Evolutionary conservation across 2,329 filamentous ascomycete species (phyloP).

Genomic region (Fusarium sp.): DNA sequence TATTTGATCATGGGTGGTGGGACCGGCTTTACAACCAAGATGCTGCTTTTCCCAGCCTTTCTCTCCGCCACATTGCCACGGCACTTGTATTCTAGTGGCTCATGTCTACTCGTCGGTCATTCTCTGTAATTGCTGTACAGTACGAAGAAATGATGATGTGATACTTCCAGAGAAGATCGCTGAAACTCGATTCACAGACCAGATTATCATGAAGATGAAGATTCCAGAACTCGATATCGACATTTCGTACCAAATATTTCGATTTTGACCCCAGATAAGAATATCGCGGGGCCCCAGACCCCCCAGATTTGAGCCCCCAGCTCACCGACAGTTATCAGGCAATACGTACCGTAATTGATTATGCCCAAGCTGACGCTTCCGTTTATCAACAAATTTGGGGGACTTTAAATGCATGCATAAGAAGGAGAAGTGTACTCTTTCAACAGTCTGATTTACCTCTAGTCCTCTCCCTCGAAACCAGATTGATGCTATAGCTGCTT

Average conservation of each 20-base stretch:
- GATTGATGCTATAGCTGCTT: not conserved
- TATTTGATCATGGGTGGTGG: conserved; percentile 31
- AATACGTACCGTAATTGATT: not conserved
- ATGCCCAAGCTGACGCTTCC: not conserved
- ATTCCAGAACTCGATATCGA: not conserved
- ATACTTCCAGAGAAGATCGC: not conserved
- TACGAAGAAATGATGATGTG: conserved; percentile 21
- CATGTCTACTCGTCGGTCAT: conserved; percentile 4
- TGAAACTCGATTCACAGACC: not conserved
- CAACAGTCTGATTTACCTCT: not conserved
- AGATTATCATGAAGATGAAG: not conserved
- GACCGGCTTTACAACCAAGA: conserved; percentile 28
- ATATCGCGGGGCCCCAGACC: conserved; percentile 48
- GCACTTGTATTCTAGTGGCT: conserved; percentile 46
- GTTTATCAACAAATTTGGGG: not conserved
- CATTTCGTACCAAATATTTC: not conserved
- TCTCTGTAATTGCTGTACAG: not conserved
- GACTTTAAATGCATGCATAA: not conserved
- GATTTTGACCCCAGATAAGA: not conserved
- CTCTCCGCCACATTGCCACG: conserved; percentile 47
- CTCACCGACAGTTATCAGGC: conserved; percentile 43
- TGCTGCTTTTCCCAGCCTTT: conserved; percentile 44
- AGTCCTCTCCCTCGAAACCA: not conserved
- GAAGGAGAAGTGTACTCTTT: not conserved
- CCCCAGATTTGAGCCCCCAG: conserved; percentile 29